Evolutionary conservation across 768 basidiomycete species (phyloP).

Genomic region (Mycena kentingensis): DNA sequence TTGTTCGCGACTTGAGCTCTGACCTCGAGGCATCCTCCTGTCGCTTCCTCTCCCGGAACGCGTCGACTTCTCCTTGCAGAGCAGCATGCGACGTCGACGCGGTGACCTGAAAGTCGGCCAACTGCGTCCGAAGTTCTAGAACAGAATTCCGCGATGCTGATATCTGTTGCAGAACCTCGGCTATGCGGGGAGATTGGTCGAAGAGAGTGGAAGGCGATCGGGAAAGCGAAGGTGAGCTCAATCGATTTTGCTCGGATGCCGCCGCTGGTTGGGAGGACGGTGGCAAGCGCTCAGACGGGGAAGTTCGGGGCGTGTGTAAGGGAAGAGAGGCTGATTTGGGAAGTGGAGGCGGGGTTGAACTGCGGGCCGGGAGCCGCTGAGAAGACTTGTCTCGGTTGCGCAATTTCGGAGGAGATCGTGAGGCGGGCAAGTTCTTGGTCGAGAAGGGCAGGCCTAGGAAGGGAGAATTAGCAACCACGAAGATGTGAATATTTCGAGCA

Average conservation of each 20-base stretch:
- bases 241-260: conserved; percentile 31
- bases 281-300: conserved; percentile 35
- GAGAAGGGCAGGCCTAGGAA: conserved; percentile 52
- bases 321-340: conserved; percentile 83
- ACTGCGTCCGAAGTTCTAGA: conserved; percentile 68
- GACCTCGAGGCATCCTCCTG: conserved; percentile 78
- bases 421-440: conserved; percentile 46
- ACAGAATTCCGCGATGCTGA: conserved; percentile 60
- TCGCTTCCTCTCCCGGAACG: conserved; percentile 71
- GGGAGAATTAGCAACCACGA: conserved; percentile 8
- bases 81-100: conserved; percentile 61
- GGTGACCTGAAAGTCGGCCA: conserved; percentile 58
- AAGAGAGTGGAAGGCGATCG: conserved; percentile 46
- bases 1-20: conserved; percentile 83
- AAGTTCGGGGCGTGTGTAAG: conserved; percentile 61
- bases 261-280: conserved; percentile 28
- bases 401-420: conserved; percentile 57
- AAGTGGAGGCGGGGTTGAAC: conserved; percentile 78
- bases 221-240: conserved; percentile 35
- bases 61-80: conserved; percentile 74
- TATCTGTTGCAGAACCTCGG: conserved; percentile 78
- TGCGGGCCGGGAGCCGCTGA: conserved; percentile 52
- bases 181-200: conserved; percentile 70
- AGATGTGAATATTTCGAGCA: conserved; percentile 24
- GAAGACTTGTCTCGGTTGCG: conserved; percentile 59